phyloP scores from a whole-genome alignment of 2,329 filamentous ascomycete species.

The Stagonosporopsis chrysanthemi region DNA sequence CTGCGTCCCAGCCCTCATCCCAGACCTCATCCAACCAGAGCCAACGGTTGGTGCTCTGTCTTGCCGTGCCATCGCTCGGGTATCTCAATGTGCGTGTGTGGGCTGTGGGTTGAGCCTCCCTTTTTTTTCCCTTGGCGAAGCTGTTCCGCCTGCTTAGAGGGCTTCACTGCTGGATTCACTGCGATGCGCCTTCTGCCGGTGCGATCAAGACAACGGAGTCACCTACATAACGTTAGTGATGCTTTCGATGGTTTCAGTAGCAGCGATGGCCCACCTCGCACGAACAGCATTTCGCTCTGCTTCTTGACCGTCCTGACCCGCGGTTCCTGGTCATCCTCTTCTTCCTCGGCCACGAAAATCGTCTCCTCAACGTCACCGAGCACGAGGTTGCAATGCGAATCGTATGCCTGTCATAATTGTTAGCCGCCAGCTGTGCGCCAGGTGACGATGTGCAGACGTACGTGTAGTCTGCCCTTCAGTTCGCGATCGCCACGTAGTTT shows the following conservation, averaged over 20 bases:
- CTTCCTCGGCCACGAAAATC: slow-evolving; percentile 90
- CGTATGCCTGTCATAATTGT: slow-evolving; percentile 75
- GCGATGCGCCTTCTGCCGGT: slow-evolving; percentile 42
- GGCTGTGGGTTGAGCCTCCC: slow-evolving; percentile 4
- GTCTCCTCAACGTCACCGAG: slow-evolving; percentile 97
- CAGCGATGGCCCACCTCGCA: slow-evolving; percentile 72
- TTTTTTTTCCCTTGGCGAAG: slow-evolving; percentile 6
- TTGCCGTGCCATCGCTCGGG: slow-evolving; percentile 23
- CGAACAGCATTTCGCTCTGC: slow-evolving; percentile 98
- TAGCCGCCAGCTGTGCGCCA: slow-evolving; percentile 14
- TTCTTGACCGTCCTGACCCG: slow-evolving; percentile 79
- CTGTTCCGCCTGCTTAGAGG: slow-evolving; percentile 16
- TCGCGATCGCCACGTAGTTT: slow-evolving; percentile 96
- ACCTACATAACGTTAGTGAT: slow-evolving; percentile 38
- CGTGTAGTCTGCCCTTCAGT: slow-evolving; percentile 92
- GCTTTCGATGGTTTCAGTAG: background rate
- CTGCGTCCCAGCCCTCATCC: slow-evolving; percentile 2
- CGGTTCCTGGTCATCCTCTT: slow-evolving; percentile 77
- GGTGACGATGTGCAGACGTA: slow-evolving; percentile 52
- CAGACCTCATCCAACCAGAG: slow-evolving; percentile 3
- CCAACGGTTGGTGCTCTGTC: background rate
- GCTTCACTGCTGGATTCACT: slow-evolving; percentile 27
- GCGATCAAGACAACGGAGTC: slow-evolving; percentile 61
- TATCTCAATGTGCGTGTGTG: slow-evolving; percentile 26
- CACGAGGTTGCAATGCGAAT: slow-evolving; percentile 97